Conservation (phyloP, 2,329 filamentous ascomycete genomes). For the Cytospora paraplurivora region DNA sequence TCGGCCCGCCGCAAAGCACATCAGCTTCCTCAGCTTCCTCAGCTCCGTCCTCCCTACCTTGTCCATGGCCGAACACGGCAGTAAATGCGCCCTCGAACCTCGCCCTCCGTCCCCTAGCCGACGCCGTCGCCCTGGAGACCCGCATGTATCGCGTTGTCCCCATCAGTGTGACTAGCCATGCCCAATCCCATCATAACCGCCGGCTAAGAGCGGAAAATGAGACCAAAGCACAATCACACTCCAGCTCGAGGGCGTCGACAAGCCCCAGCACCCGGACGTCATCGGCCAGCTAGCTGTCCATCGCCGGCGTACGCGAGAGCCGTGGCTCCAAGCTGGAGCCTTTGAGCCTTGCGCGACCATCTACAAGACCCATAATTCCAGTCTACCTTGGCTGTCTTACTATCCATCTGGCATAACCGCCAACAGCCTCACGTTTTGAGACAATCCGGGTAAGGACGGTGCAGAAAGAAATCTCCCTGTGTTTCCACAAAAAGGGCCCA, state of each 20-base stretch:
- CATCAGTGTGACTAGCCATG: slow-evolving; percentile 64
- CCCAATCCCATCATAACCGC: slow-evolving; percentile 66
- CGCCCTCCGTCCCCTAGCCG: slow-evolving; percentile 65
- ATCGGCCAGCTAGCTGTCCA: slow-evolving; percentile 58
- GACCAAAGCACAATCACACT: slow-evolving; percentile 44
- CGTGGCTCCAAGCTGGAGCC: slow-evolving; percentile 36
- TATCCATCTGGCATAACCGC: too few species aligned
- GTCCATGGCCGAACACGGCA: slow-evolving; percentile 63
- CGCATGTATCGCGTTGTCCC: slow-evolving; percentile 39
- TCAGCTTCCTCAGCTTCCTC: slow-evolving; percentile 75
- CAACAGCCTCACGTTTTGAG: too few species aligned
- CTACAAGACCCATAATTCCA: too few species aligned
- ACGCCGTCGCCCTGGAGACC: slow-evolving; percentile 64
- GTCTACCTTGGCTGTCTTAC: too few species aligned
- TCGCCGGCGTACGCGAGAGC: slow-evolving; percentile 63
- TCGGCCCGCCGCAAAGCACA: slow-evolving; percentile 48
- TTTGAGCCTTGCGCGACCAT: too few species aligned
- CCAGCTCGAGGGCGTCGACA: slow-evolving; percentile 41
- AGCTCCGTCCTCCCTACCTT: slow-evolving; percentile 63
- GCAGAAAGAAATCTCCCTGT: too few species aligned
- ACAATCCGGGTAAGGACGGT: too few species aligned
- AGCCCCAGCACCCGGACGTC: slow-evolving; percentile 53
- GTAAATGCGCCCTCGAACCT: slow-evolving; percentile 70
- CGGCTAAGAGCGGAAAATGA: slow-evolving; percentile 48
- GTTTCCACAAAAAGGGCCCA: too few species aligned